Evolutionary conservation across 805 yeast genomes (phyloP).

Genomic region (Nakazawaea anatomiae): DNA sequence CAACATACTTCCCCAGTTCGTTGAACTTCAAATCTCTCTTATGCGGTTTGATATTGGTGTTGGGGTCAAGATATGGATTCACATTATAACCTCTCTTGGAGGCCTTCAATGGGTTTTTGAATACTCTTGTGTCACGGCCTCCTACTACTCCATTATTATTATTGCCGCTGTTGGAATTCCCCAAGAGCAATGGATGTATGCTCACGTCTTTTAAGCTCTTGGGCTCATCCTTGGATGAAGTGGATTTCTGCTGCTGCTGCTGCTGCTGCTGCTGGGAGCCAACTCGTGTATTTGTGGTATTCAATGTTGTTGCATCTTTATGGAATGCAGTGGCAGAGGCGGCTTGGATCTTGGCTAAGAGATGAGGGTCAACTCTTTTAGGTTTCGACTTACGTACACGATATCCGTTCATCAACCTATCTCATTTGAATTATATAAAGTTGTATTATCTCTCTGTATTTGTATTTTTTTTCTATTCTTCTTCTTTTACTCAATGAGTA

Average conservation of each 20-base stretch:
- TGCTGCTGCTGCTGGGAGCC: not conserved
- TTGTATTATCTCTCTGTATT: not conserved
- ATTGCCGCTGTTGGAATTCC: not conserved
- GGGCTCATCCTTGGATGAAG: not conserved
- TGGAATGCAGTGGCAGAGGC: not conserved
- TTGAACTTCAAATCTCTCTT: conserved; percentile 44
- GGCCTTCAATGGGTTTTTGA: conserved; percentile 1
- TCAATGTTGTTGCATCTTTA: not conserved
- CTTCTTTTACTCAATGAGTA: not conserved
- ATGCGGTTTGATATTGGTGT: conserved; percentile 14
- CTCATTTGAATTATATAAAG: not conserved
- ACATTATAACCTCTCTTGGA: conserved; percentile 19
- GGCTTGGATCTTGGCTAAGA: conserved; percentile 4
- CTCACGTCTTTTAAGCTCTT: conserved; percentile 5
- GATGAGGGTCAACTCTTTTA: conserved; percentile 3
- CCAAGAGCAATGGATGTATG: conserved; percentile 8
- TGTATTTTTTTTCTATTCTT: not conserved
- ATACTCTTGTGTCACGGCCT: not conserved
- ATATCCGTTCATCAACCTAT: conserved; percentile 14
- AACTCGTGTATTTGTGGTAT: not conserved
- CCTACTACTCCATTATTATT: not conserved
- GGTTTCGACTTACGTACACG: not conserved
- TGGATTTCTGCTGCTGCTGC: not conserved
- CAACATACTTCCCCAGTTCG: conserved; percentile 58
- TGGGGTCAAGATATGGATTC: conserved; percentile 26